Evolutionary conservation across 148 eudicot species (phyloP).

Genomic region (Amaranthus palmeri): DNA sequence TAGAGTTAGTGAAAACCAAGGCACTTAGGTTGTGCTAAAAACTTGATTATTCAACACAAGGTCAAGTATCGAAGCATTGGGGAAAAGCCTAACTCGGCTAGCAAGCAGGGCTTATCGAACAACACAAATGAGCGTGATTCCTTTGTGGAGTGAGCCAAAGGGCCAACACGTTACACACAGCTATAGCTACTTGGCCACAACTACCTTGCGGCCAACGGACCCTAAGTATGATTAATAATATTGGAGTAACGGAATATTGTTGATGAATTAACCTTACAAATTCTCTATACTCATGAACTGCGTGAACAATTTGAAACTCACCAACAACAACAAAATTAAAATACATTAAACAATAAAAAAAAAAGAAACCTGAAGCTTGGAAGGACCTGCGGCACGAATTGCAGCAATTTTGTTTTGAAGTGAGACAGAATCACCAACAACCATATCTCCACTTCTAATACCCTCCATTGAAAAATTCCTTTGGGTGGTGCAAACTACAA

Average conservation of each 20-base stretch:
- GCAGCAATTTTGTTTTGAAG: conserved; percentile 51
- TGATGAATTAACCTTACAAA: not conserved
- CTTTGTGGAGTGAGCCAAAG: not conserved
- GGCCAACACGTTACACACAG: not conserved
- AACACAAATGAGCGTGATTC: too few relatives aligned
- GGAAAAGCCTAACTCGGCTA: too few relatives aligned
- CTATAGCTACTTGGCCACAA: not conserved
- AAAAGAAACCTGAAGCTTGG: conserved; percentile 64
- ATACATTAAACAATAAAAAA: not conserved
- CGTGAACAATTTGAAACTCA: not conserved
- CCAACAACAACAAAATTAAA: not conserved
- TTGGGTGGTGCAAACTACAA: conserved; percentile 12
- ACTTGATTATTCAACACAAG: too few relatives aligned
- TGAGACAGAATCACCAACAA: conserved; percentile 43
- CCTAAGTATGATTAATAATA: not conserved
- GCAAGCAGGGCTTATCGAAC: too few relatives aligned
- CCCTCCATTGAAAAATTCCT: conserved; percentile 24
- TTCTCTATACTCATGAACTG: not conserved
- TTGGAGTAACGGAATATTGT: not conserved
- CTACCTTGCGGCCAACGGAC: too few relatives aligned
- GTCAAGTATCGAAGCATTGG: too few relatives aligned
- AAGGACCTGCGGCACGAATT: conserved; percentile 52
- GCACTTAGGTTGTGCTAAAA: too few relatives aligned
- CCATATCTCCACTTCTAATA: conserved; percentile 13
- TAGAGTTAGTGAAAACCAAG: too few relatives aligned